Conservation (phyloP, 306 rosid species). For the Vigna reflexopilosa region DNA sequence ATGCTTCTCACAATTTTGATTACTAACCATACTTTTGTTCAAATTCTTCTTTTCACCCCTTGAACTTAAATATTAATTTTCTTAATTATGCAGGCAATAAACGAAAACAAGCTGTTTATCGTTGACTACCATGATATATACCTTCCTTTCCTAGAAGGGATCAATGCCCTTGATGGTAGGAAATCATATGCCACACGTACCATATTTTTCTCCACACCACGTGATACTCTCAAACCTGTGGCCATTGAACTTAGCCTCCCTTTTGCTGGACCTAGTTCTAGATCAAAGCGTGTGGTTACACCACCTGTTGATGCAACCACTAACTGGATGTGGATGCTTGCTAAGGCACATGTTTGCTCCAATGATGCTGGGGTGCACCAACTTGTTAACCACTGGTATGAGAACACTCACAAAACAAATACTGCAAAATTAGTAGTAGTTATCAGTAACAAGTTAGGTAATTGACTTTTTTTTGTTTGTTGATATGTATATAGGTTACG, state of each 20-base stretch:
- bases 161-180: slow-evolving; percentile 88
- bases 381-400: slow-evolving; percentile 90
- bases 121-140: slow-evolving; percentile 86
- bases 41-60: neutral
- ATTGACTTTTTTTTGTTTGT: neutral
- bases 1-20: neutral
- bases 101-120: slow-evolving; percentile 71
- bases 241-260: slow-evolving; percentile 97
- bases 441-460: neutral
- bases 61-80: neutral
- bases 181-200: slow-evolving; percentile 93
- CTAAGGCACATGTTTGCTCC: slow-evolving; percentile 89
- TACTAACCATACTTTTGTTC: neutral
- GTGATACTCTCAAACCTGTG: slow-evolving; percentile 79
- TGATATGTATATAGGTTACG: slow-evolving; percentile 70
- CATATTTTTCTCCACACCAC: slow-evolving; percentile 66
- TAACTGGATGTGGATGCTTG: slow-evolving; percentile 92
- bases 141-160: slow-evolving; percentile 83
- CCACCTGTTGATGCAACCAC: slow-evolving; percentile 81
- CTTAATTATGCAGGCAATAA: slow-evolving; percentile 64
- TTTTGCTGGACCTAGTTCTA: slow-evolving; percentile 57
- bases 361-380: slow-evolving; percentile 98
- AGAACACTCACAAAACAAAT: too few species aligned
- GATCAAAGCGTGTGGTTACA: slow-evolving; percentile 72
- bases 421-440: too few species aligned